Percentiles rank a stretch among this genome's conserved stretches.
Evolutionary conservation across 2,329 filamentous ascomycete genomes (phyloP).

Genomic region (Paecilomyces dactylethromorphus): DNA sequence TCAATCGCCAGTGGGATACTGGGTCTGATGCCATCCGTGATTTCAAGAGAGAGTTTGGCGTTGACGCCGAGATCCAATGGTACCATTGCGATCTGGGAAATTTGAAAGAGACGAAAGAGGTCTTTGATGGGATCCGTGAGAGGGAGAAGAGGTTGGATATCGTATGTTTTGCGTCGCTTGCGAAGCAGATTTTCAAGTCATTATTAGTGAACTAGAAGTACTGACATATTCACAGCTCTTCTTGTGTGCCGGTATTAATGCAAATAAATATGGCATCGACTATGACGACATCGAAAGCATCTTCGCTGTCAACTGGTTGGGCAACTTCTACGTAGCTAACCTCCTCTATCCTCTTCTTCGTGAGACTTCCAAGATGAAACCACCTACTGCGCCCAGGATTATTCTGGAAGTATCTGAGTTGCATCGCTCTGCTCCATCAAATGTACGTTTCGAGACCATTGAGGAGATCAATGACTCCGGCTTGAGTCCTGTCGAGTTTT

Average conservation of each 20-base stretch:
- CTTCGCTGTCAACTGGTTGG: constrained; percentile 36
- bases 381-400: constrained; percentile 28
- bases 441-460: constrained; percentile 31
- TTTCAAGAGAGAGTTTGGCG: constrained; percentile 21
- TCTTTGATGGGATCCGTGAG: constrained; percentile 31
- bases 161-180: constrained; percentile 7
- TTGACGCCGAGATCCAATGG: constrained; percentile 33
- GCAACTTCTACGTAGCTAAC: constrained; percentile 37
- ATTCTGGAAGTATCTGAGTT: constrained; percentile 35
- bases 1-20: constrained; percentile 34
- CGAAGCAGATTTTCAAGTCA: not conserved
- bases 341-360: constrained; percentile 36
- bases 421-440: constrained; percentile 32
- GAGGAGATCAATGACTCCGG: constrained; percentile 39
- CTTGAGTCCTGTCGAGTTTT: constrained; percentile 29
- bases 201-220: not conserved
- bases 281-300: constrained; percentile 34
- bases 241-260: constrained; percentile 39
- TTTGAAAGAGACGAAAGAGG: constrained; percentile 29
- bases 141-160: constrained; percentile 35
- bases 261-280: constrained; percentile 31
- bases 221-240: constrained; percentile 22
- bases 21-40: constrained; percentile 27
- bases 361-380: constrained; percentile 29
- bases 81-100: constrained; percentile 36